These are phyloP conservation scores for Annulohypoxylon nitens DNA, from an alignment of 495 filamentous ascomycete species.

Conservation along the genomic window DNA sequence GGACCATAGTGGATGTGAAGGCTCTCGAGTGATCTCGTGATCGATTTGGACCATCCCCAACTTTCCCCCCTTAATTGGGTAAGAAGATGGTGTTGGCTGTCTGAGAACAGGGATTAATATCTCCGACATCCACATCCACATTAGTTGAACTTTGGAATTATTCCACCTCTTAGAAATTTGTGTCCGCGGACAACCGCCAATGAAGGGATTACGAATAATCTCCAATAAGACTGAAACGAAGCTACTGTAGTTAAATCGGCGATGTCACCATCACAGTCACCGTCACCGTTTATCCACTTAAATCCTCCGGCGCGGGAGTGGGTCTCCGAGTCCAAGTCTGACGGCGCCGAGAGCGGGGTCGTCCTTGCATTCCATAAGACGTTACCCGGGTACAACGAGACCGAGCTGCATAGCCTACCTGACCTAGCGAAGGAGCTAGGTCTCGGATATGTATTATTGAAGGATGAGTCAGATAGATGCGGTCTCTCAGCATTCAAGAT, in stretches of 20 bases:
- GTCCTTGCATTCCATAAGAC: constrained; percentile 62
- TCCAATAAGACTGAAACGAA: no score
- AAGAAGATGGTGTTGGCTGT: no score
- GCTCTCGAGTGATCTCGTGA: no score
- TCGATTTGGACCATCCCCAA: no score
- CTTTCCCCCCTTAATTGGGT: no score
- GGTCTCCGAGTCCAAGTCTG: constrained; percentile 32
- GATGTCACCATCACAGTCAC: constrained; percentile 31
- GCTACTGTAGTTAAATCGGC: not conserved
- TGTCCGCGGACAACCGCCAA: no score
- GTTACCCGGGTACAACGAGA: constrained; percentile 64
- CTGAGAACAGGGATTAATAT: no score
- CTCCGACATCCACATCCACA: no score
- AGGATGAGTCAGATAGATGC: constrained; percentile 69
- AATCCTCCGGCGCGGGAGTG: constrained; percentile 41
- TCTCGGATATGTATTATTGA: constrained; percentile 66
- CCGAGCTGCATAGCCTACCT: constrained; percentile 64
- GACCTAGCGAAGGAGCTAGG: constrained; percentile 66
- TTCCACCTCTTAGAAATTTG: no score
- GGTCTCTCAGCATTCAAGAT: constrained; percentile 79
- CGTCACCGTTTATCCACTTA: constrained; percentile 39
- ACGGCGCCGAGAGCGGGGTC: constrained; percentile 12
- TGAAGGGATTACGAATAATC: no score
- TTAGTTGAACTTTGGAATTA: no score
- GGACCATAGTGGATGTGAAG: no score